These are phyloP conservation scores for Fusarium equiseti DNA, from an alignment of 2,329 filamentous ascomycete species.

Conservation along the genomic window DNA sequence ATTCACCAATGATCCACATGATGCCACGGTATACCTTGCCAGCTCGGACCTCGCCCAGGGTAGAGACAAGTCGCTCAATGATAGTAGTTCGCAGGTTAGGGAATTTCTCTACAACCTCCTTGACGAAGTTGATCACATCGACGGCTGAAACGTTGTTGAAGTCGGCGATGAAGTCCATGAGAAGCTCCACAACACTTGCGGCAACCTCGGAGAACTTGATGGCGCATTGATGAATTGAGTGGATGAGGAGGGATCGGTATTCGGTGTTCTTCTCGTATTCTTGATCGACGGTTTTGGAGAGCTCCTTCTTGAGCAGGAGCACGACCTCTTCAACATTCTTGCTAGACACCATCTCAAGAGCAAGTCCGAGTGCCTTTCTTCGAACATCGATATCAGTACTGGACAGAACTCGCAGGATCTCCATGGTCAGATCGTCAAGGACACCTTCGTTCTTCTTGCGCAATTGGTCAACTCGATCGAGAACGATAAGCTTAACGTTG, in stretches of 20 bases:
- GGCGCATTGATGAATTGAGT: slow-evolving; percentile 97
- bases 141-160: slow-evolving; percentile 98
- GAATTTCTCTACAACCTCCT: slow-evolving; percentile 99
- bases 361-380: slow-evolving; percentile 88
- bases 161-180: slow-evolving; percentile 99
- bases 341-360: slow-evolving; percentile 97
- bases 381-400: slow-evolving; percentile 97
- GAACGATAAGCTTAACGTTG: slow-evolving; percentile 98
- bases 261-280: slow-evolving; percentile 99
- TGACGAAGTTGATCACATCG: slow-evolving; percentile 98
- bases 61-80: slow-evolving; percentile 87
- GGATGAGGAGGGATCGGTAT: slow-evolving; percentile 94
- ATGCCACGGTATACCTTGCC: slow-evolving; percentile 98
- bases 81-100: slow-evolving; percentile 89
- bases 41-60: slow-evolving; percentile 90
- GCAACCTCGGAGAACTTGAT: slow-evolving; percentile 99
- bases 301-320: slow-evolving; percentile 94
- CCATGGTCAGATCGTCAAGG: slow-evolving; percentile 95
- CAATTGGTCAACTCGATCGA: slow-evolving; percentile 91
- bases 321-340: slow-evolving; percentile 99
- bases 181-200: slow-evolving; percentile 91
- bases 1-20: slow-evolving; percentile 98
- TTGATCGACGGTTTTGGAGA: slow-evolving; percentile 97
- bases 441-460: slow-evolving; percentile 90
- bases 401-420: slow-evolving; percentile 92